Evolutionary conservation across 768 basidiomycete species (phyloP).

Genomic region (Leccinum truebloodii): DNA sequence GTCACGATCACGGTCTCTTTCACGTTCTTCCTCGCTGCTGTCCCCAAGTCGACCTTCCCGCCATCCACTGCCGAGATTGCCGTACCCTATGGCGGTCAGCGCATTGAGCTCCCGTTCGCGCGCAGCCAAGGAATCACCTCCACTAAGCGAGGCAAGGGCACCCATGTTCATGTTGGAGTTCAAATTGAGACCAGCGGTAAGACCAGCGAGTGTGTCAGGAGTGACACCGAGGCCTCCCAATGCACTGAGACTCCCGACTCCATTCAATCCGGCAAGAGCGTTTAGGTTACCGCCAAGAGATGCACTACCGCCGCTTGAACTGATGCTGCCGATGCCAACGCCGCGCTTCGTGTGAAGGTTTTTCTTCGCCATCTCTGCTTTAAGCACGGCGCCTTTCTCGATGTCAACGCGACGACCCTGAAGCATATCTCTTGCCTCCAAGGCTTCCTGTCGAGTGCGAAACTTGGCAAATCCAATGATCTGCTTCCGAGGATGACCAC

Average conservation of each 20-base stretch:
- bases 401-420: conserved; percentile 91
- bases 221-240: conserved; percentile 29
- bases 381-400: conserved; percentile 89
- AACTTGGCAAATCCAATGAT: conserved; percentile 99
- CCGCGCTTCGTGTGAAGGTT: conserved; percentile 95
- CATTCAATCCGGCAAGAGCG: conserved; percentile 24
- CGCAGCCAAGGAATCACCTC: conserved; percentile 32
- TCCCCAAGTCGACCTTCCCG: conserved; percentile 38
- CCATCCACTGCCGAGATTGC: conserved; percentile 32
- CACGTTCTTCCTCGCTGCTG: conserved; percentile 37
- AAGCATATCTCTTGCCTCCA: conserved; percentile 83
- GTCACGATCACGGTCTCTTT: conserved; percentile 50
- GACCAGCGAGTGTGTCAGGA: conserved; percentile 30
- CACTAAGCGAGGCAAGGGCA: conserved; percentile 25
- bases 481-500: conserved; percentile 77
- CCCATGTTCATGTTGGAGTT: conserved; percentile 30
- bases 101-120: conserved; percentile 51
- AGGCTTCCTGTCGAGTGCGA: conserved; percentile 79
- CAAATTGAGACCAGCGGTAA: conserved; percentile 32
- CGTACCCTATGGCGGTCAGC: conserved; percentile 50
- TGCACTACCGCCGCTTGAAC: conserved; percentile 29
- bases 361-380: conserved; percentile 99
- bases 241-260: conserved; percentile 29
- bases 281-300: conserved; percentile 30
- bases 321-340: conserved; percentile 60